Conservation (phyloP, 768 basidiomycete genomes). For the Calocybe indica region DNA sequence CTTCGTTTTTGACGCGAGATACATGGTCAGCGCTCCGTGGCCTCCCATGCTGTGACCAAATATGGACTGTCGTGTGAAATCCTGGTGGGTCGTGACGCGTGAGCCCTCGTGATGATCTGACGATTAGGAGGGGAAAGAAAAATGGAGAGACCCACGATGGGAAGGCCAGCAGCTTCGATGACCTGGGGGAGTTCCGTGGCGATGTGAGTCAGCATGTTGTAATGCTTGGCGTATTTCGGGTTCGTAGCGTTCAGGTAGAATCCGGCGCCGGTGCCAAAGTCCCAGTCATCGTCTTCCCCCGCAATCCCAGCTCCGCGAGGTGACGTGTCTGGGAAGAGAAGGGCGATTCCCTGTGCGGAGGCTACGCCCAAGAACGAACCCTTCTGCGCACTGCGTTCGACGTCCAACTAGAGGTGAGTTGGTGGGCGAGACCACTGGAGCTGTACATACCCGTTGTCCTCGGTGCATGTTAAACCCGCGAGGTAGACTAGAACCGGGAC, state of each 20-base stretch:
- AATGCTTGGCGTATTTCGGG: conserved; percentile 63
- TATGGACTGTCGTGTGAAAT: conserved; percentile 78
- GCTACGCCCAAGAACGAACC: conserved; percentile 89
- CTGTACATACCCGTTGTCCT: conserved; percentile 78
- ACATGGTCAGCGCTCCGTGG: conserved; percentile 89
- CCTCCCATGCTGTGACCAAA: conserved; percentile 99
- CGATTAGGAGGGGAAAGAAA: neutral
- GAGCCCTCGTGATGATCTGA: neutral
- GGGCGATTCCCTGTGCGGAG: conserved; percentile 77
- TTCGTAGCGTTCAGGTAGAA: conserved; percentile 94
- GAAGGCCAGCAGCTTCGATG: conserved; percentile 65
- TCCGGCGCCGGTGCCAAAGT: conserved; percentile 93
- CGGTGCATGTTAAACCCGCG: conserved; percentile 84
- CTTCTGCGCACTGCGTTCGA: conserved; percentile 69
- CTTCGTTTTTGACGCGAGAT: conserved; percentile 67
- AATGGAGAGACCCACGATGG: conserved; percentile 51
- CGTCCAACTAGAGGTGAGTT: neutral
- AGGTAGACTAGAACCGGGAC: conserved; percentile 78
- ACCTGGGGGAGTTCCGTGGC: conserved; percentile 80
- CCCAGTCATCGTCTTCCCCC: conserved; percentile 80
- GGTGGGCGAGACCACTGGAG: neutral
- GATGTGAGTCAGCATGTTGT: conserved; percentile 87
- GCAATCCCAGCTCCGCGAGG: conserved; percentile 87
- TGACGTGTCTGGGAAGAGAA: conserved; percentile 94
- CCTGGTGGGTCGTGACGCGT: conserved; percentile 36